Conservation (phyloP, 1,284 basidiomycete species). For the Ceratobasidium sp. region DNA sequence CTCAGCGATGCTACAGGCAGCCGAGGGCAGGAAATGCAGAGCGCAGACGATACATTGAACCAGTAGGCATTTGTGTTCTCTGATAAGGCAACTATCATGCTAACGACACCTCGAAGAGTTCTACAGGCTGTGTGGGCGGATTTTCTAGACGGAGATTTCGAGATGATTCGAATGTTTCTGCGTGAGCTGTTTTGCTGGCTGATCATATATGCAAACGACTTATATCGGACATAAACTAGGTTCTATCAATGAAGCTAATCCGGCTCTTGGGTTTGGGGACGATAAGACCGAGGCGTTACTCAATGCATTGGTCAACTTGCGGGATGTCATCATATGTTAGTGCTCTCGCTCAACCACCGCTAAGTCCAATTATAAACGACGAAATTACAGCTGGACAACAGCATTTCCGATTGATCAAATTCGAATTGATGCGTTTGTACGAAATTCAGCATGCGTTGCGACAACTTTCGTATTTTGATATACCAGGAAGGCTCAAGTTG, state of each 20-base stretch:
- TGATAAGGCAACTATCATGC: slow-evolving; percentile 59
- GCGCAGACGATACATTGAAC: slow-evolving; percentile 33
- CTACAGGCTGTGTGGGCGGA: slow-evolving; percentile 78
- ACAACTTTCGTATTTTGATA: slow-evolving; percentile 77
- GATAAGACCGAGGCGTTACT: slow-evolving; percentile 74
- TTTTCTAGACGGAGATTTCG: slow-evolving; percentile 82
- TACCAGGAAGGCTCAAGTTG: slow-evolving; percentile 76
- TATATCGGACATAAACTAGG: slow-evolving; percentile 55
- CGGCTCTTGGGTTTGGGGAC: slow-evolving; percentile 70
- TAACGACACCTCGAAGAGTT: slow-evolving; percentile 54
- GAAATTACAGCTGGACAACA: slow-evolving; percentile 70
- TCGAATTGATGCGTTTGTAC: slow-evolving; percentile 74
- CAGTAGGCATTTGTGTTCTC: slow-evolving; percentile 53
- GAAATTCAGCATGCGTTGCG: slow-evolving; percentile 81
- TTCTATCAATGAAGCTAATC: slow-evolving; percentile 75
- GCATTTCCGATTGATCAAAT: slow-evolving; percentile 74
- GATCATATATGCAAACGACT: not conserved
- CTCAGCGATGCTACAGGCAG: not conserved
- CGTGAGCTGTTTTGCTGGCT: slow-evolving; percentile 57
- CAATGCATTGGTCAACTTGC: slow-evolving; percentile 65
- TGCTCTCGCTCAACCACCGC: slow-evolving; percentile 17
- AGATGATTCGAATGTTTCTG: slow-evolving; percentile 76
- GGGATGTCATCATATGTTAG: slow-evolving; percentile 72
- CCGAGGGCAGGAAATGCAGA: slow-evolving; percentile 7
- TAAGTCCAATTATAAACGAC: not conserved